phyloP scores from a whole-genome alignment of 2,329 filamentous ascomycete genomes.

The Trichoderma guizhouense region DNA sequence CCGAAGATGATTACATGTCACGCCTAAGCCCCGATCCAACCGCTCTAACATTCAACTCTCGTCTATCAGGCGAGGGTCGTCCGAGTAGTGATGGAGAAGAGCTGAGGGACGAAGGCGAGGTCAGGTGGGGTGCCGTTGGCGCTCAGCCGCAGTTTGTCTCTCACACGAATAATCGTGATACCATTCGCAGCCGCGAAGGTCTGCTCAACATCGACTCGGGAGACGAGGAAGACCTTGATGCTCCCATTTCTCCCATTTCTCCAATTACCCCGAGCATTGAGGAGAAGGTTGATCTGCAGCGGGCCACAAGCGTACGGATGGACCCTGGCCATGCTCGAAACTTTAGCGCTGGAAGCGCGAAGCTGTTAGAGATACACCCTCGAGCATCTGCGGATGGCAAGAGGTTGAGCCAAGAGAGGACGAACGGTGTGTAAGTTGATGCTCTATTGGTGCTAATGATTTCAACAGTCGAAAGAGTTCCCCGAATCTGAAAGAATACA shows the following conservation, averaged over 20 bases:
- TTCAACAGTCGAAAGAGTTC: conserved; percentile 23
- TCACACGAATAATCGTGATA: conserved; percentile 39
- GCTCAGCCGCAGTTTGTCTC: conserved; percentile 57
- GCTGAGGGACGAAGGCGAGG: conserved; percentile 39
- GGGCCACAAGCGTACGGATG: conserved; percentile 69
- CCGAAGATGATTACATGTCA: conserved; percentile 73
- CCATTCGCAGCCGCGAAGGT: conserved; percentile 52
- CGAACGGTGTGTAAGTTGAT: not conserved
- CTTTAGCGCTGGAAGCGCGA: conserved; percentile 75
- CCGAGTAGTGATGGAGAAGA: conserved; percentile 60
- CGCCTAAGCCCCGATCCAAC: conserved; percentile 32
- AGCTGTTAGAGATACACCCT: conserved; percentile 63
- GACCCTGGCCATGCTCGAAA: conserved; percentile 64
- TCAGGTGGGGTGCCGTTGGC: conserved; percentile 51
- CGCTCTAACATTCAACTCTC: conserved; percentile 27
- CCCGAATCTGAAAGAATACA: not conserved
- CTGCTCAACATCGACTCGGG: conserved; percentile 43
- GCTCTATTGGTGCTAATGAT: conserved; percentile 22
- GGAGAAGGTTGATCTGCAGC: conserved; percentile 46
- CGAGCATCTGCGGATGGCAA: conserved; percentile 52
- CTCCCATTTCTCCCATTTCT: conserved; percentile 26
- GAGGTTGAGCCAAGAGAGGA: conserved; percentile 30
- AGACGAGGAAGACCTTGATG: conserved; percentile 32
- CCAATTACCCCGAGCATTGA: conserved; percentile 26
- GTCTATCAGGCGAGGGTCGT: conserved; percentile 48